Conservation (phyloP, 768 basidiomycete genomes). For the Mycena sanguinolenta region DNA sequence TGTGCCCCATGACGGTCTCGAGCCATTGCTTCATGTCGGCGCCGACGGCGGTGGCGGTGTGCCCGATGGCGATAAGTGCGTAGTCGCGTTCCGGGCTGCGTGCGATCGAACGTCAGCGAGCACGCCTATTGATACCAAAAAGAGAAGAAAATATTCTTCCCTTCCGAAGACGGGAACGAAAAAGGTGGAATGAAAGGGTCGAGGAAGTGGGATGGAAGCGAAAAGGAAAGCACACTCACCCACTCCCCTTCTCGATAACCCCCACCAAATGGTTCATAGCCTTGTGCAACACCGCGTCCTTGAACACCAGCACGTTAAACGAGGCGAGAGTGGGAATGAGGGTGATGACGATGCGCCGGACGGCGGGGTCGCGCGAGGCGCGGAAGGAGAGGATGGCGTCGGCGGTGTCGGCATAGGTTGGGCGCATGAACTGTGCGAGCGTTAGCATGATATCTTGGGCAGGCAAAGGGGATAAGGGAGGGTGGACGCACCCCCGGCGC, state of each 20-base stretch:
- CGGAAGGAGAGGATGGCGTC: constrained; percentile 92
- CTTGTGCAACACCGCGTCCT: constrained; percentile 89
- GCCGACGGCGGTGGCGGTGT: constrained; percentile 91
- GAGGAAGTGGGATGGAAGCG: constrained; percentile 73
- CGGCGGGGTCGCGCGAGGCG: constrained; percentile 87
- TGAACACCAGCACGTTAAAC: constrained; percentile 96
- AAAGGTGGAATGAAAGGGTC: neutral
- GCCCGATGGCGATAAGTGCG: constrained; percentile 96
- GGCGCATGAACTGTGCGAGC: constrained; percentile 80
- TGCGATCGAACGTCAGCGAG: neutral
- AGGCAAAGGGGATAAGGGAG: neutral
- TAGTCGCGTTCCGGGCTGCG: neutral
- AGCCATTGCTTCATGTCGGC: constrained; percentile 97
- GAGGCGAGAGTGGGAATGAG: constrained; percentile 96
- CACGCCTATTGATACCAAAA: too few species aligned
- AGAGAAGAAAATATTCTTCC: neutral
- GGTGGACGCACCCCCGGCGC: constrained; percentile 66
- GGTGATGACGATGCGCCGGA: constrained; percentile 95
- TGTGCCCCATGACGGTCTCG: constrained; percentile 90
- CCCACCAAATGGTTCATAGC: too few species aligned
- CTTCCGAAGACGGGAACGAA: too few species aligned
- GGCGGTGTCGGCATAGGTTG: constrained; percentile 87
- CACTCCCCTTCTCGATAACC: too few species aligned
- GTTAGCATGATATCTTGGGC: too few species aligned
- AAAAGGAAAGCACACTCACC: too few species aligned